Percentiles rank a stretch among this genome's conserved stretches.
Conservation (phyloP, 139 green algal species). For the Chlamydomonas eustigma region DNA sequence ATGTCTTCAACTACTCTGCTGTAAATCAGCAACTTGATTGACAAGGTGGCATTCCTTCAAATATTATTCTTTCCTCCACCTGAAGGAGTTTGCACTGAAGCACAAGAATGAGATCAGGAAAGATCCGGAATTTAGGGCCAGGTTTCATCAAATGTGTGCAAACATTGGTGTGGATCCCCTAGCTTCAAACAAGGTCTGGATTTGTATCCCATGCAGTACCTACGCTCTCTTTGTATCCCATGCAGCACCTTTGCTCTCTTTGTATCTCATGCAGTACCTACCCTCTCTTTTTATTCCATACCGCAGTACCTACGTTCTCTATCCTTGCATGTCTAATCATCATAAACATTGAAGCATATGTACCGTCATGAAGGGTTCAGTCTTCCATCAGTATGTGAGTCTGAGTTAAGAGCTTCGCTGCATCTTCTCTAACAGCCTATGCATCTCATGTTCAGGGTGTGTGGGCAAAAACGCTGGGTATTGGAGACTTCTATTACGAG, state of each 20-base stretch:
- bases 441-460: slow-evolving; percentile 68
- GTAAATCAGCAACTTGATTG: too few relatives aligned
- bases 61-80: too few relatives aligned
- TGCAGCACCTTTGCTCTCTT: background rate
- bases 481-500: slow-evolving; percentile 97
- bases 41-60: too few relatives aligned
- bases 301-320: background rate
- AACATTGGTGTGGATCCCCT: slow-evolving; percentile 94
- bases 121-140: slow-evolving; percentile 83
- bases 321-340: too few relatives aligned
- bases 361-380: too few relatives aligned
- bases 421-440: too few relatives aligned
- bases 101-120: slow-evolving; percentile 82
- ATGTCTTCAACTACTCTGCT: too few relatives aligned
- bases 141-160: slow-evolving; percentile 96
- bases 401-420: too few relatives aligned
- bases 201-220: background rate
- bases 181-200: slow-evolving; percentile 80
- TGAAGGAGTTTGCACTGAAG: slow-evolving; percentile 91
- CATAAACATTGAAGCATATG: too few relatives aligned
- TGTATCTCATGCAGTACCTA: background rate
- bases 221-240: background rate
- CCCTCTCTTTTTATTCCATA: background rate
- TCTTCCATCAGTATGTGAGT: too few relatives aligned
- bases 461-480: slow-evolving; percentile 81